A percentile compares a stretch with the other conserved stretches of the same genome.
Conservation (phyloP, 495 filamentous ascomycete species). For the Endocarpon pusillum region DNA sequence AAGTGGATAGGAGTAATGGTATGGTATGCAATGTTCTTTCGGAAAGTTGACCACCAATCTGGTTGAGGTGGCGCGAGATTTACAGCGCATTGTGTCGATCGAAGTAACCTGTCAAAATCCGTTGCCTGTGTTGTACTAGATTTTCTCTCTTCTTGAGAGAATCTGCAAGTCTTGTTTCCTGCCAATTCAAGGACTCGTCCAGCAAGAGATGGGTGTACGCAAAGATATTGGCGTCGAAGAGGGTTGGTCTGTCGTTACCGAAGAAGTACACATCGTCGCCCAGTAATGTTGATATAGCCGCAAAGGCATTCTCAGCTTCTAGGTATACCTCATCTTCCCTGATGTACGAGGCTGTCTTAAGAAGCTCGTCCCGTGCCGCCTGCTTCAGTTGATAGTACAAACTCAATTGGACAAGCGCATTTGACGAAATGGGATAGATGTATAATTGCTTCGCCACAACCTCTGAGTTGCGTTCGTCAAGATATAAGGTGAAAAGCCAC, state of each 20-base stretch:
- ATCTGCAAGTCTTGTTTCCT: background rate
- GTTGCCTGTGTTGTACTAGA: constrained; percentile 36
- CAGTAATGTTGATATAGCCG: constrained; percentile 55
- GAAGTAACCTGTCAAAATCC: constrained; percentile 24
- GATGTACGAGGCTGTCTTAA: constrained; percentile 43
- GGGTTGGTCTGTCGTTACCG: constrained; percentile 37
- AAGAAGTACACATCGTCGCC: constrained; percentile 50
- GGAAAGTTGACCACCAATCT: too few relatives aligned
- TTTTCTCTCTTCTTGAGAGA: too few relatives aligned
- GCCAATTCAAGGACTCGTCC: background rate
- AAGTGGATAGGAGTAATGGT: constrained; percentile 55
- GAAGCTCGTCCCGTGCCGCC: constrained; percentile 56
- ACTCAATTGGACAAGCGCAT: constrained; percentile 39
- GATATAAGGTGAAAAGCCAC: constrained; percentile 73
- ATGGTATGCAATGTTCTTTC: constrained; percentile 47
- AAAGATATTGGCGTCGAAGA: constrained; percentile 82
- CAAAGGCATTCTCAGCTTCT: constrained; percentile 53
- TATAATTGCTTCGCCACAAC: constrained; percentile 52
- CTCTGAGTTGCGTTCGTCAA: constrained; percentile 45
- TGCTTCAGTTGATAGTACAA: constrained; percentile 47
- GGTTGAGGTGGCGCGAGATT: constrained; percentile 5
- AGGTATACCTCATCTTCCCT: constrained; percentile 45
- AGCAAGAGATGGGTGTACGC: constrained; percentile 76
- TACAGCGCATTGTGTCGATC: constrained; percentile 1
- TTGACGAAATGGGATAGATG: constrained; percentile 43